Conservation (phyloP, 129 eudicot genomes). For the Smallanthus sonchifolius region DNA sequence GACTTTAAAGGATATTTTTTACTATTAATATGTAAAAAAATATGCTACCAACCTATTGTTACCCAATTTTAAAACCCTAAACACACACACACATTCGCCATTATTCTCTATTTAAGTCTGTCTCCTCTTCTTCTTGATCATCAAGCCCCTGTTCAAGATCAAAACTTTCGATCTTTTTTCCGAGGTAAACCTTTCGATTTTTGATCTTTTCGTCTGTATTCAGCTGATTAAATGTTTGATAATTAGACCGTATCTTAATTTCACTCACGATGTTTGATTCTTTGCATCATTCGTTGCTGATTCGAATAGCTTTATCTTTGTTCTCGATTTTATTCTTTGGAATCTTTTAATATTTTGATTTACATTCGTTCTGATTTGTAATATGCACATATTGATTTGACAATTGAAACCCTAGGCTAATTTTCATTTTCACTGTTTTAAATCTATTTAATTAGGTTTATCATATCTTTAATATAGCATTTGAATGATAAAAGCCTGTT, state of each 20-base stretch:
- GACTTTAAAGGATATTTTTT: no score
- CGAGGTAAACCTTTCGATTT: slow-evolving; percentile 7
- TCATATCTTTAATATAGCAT: neutral
- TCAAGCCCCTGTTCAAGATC: neutral
- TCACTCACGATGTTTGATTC: neutral
- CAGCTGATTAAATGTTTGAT: neutral
- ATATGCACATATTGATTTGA: no score
- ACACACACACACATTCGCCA: neutral
- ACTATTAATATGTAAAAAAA: neutral
- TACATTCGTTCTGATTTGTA: no score
- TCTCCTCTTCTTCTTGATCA: neutral
- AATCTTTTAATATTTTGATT: neutral
- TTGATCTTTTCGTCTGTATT: neutral
- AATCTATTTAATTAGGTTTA: neutral
- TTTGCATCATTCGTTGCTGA: slow-evolving; percentile 3
- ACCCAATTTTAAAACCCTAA: slow-evolving; percentile 11
- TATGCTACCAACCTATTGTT: neutral
- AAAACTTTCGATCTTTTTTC: neutral
- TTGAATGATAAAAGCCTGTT: neutral
- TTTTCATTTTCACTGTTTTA: neutral
- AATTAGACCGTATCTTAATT: neutral
- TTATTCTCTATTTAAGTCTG: slow-evolving; percentile 1
- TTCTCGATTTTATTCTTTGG: neutral
- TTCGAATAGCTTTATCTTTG: neutral
- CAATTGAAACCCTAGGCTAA: no score